phyloP scores from a whole-genome alignment of 768 basidiomycete species.

The Krasilnikovozyma curviuscula region DNA sequence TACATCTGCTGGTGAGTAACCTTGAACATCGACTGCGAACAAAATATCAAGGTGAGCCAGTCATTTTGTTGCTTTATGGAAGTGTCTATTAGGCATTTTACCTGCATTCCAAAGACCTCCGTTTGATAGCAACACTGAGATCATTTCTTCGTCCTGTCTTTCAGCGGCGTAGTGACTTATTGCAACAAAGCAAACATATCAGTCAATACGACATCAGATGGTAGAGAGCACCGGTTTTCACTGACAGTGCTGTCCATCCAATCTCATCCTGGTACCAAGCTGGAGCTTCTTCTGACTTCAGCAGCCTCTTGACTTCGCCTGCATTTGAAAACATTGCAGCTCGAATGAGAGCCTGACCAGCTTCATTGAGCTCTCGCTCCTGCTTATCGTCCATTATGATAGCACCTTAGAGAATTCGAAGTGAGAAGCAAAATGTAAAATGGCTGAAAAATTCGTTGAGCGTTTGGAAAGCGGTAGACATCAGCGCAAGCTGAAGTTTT shows the following conservation, averaged over 20 bases:
- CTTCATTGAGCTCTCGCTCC: too few relatives aligned
- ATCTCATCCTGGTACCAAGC: conserved; percentile 12
- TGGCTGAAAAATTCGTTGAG: too few relatives aligned
- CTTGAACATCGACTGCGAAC: conserved; percentile 47
- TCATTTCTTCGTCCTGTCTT: conserved; percentile 42
- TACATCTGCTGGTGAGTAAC: conserved; percentile 74
- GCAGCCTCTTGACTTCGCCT: conserved; percentile 1
- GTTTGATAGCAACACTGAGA: conserved; percentile 47
- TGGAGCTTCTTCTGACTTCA: conserved; percentile 9
- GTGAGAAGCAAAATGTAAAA: too few relatives aligned
- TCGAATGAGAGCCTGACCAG: too few relatives aligned
- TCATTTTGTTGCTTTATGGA: conserved; percentile 11
- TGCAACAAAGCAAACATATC: too few relatives aligned
- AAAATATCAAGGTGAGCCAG: background rate
- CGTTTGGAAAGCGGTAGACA: too few relatives aligned
- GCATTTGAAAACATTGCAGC: too few relatives aligned
- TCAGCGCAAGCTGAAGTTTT: too few relatives aligned
- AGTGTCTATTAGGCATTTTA: conserved; percentile 23
- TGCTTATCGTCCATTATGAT: too few relatives aligned
- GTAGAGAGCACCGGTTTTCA: too few relatives aligned
- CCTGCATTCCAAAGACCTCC: conserved; percentile 88
- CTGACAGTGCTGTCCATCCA: conserved; percentile 8
- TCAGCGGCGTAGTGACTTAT: conserved; percentile 31
- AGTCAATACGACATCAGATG: too few relatives aligned
- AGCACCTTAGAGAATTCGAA: too few relatives aligned